Conservation (phyloP, 1,139 yeast genomes). For the Geotrichum macrosporum region DNA sequence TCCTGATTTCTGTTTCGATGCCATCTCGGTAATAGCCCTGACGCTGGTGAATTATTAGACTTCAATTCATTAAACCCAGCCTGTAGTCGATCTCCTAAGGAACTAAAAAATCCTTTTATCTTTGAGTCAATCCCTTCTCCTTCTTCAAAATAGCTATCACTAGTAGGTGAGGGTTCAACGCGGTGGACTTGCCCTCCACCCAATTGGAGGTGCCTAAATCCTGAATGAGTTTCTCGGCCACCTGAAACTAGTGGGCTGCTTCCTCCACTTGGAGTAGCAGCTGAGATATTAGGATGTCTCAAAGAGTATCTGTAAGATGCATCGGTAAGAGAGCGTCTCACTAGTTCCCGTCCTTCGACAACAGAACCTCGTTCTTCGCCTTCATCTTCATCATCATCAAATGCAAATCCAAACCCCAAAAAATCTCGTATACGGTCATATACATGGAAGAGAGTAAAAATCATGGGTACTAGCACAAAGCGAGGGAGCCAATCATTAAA, state of each 20-base stretch:
- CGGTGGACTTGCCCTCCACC: conserved; percentile 8
- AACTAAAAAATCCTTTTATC: conserved; percentile 14
- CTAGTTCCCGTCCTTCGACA: conserved; percentile 40
- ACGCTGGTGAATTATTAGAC: not conserved
- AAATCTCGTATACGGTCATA: conserved; percentile 58
- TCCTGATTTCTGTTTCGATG: conserved; percentile 16
- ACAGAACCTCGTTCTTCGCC: conserved; percentile 30
- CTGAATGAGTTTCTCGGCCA: not conserved
- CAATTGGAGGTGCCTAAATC: conserved; percentile 5
- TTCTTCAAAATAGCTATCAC: not conserved
- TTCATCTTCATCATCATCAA: conserved; percentile 48
- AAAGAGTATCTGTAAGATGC: conserved; percentile 30
- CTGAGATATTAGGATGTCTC: conserved; percentile 17
- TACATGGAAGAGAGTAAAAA: conserved; percentile 60
- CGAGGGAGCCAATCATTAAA: conserved; percentile 75
- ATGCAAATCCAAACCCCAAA: conserved; percentile 51
- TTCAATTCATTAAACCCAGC: conserved; percentile 7
- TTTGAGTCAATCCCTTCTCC: not conserved
- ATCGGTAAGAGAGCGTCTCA: conserved; percentile 36
- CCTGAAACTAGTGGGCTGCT: conserved; percentile 10
- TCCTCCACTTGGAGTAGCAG: conserved; percentile 8
- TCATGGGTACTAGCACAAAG: conserved; percentile 61
- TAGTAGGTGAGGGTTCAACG: conserved; percentile 4
- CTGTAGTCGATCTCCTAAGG: conserved; percentile 14
- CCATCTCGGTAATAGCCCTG: conserved; percentile 23